These are phyloP conservation scores for Gamsiella multidivaricata DNA, from an alignment of 192 early-diverging fungal species.

Conservation along the genomic window DNA sequence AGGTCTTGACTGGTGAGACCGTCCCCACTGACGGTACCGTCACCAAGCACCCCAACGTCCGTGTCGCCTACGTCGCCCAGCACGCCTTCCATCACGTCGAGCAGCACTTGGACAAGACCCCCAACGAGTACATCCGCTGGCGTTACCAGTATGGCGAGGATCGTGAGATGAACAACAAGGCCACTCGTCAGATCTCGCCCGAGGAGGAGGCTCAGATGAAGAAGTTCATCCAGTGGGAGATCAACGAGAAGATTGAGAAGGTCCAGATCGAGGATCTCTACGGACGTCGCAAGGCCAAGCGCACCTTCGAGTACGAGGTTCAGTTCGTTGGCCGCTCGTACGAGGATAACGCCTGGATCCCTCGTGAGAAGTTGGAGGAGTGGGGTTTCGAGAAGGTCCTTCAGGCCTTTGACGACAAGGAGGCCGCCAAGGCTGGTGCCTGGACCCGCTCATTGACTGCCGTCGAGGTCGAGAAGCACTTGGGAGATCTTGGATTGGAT, in stretches of 20 bases:
- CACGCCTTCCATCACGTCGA: slow-evolving; percentile 91
- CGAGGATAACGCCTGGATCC: slow-evolving; percentile 77
- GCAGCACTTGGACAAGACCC: slow-evolving; percentile 74
- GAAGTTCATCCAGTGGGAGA: slow-evolving; percentile 58
- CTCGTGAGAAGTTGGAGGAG: slow-evolving; percentile 75
- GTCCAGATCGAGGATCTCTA: slow-evolving; percentile 62
- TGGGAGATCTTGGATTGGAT: slow-evolving; percentile 81
- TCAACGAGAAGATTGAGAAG: slow-evolving; percentile 60
- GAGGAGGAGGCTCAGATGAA: slow-evolving; percentile 67
- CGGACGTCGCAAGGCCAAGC: slow-evolving; percentile 78
- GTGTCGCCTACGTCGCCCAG: slow-evolving; percentile 87
- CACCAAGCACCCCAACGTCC: slow-evolving; percentile 86
- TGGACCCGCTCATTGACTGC: slow-evolving; percentile 76
- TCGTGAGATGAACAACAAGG: slow-evolving; percentile 82
- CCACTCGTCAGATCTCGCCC: slow-evolving; percentile 72
- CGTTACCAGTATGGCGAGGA: slow-evolving; percentile 82
- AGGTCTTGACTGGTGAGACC: slow-evolving; percentile 83
- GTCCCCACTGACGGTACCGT: slow-evolving; percentile 76
- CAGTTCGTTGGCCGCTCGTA: slow-evolving; percentile 82
- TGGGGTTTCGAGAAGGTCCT: slow-evolving; percentile 86
- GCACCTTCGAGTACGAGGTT: slow-evolving; percentile 72
- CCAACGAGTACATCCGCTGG: slow-evolving; percentile 78
- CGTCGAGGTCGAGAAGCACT: slow-evolving; percentile 77
- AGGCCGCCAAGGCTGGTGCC: slow-evolving; percentile 82
- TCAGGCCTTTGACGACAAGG: slow-evolving; percentile 57